These are phyloP conservation scores for Diversispora eburnea DNA, from an alignment of 192 early-diverging fungal species.

Conservation along the genomic window DNA sequence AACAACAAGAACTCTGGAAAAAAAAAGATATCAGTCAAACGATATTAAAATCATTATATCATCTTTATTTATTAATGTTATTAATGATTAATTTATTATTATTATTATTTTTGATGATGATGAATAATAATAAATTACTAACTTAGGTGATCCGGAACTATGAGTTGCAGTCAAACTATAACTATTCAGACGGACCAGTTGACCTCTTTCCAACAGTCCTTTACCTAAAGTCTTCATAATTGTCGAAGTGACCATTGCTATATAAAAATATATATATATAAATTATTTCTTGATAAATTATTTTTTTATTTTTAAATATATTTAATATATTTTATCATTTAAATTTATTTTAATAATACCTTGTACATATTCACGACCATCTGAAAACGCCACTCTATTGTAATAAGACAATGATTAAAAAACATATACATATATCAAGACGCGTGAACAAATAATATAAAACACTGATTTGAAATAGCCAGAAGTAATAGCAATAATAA, in stretches of 20 bases:
- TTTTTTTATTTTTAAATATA: neutral
- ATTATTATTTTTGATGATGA: neutral
- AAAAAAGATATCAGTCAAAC: neutral
- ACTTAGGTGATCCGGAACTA: neutral
- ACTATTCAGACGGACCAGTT: neutral
- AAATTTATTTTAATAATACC: neutral
- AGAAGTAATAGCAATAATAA: neutral
- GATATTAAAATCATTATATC: too few species aligned
- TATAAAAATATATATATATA: neutral
- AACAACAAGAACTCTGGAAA: neutral
- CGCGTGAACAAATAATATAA: neutral
- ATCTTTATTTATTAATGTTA: neutral
- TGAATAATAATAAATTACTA: neutral
- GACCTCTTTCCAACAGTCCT: neutral
- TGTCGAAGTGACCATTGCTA: too few species aligned
- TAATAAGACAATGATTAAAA: neutral
- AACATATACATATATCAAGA: neutral
- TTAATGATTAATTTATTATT: neutral
- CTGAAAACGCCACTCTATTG: constrained; percentile 1
- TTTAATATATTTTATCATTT: neutral
- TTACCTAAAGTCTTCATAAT: neutral
- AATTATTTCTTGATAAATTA: neutral
- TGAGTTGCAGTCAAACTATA: neutral
- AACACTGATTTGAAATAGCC: neutral
- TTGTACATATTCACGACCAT: neutral